A percentile compares a stretch with the other conserved stretches of the same genome.
These are phyloP conservation scores for Mycena pura DNA, from an alignment of 768 basidiomycete species.

Conservation along the genomic window DNA sequence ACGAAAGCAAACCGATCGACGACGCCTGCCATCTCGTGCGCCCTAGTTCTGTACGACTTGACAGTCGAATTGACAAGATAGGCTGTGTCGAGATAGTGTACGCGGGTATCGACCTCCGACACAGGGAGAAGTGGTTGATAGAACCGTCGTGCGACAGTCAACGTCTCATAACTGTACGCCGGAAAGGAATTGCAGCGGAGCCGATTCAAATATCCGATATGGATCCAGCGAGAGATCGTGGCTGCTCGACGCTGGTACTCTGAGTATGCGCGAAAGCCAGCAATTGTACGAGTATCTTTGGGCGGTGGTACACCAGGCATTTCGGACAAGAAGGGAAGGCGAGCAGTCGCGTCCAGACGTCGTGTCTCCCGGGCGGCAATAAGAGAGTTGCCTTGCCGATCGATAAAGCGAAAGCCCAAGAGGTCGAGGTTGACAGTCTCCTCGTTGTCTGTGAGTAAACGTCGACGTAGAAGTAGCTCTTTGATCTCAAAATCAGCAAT, in stretches of 20 bases:
- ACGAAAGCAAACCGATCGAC: conserved; percentile 80
- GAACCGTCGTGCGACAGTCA: conserved; percentile 47
- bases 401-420: conserved; percentile 69
- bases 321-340: conserved; percentile 59
- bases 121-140: conserved; percentile 59
- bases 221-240: conserved; percentile 66
- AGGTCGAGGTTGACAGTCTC: conserved; percentile 66
- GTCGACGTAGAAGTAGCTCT: conserved; percentile 84
- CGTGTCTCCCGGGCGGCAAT: conserved; percentile 60
- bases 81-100: conserved; percentile 50
- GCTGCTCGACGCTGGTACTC: conserved; percentile 56
- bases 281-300: conserved; percentile 75
- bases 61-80: conserved; percentile 55
- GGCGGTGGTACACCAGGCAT: conserved; percentile 70
- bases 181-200: conserved; percentile 65
- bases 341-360: conserved; percentile 63
- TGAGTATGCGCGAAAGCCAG: conserved; percentile 68
- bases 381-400: conserved; percentile 58
- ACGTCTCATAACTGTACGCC: conserved; percentile 53
- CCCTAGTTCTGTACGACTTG: conserved; percentile 69
- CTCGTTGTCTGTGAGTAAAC: conserved; percentile 61
- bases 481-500: conserved; percentile 85
- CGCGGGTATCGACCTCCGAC: conserved; percentile 46
- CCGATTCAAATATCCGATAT: conserved; percentile 76
- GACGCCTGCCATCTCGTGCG: conserved; percentile 54